Evolutionary conservation across 352 stramenopile species (phyloP).

Genomic region (Globisporangium polare): DNA sequence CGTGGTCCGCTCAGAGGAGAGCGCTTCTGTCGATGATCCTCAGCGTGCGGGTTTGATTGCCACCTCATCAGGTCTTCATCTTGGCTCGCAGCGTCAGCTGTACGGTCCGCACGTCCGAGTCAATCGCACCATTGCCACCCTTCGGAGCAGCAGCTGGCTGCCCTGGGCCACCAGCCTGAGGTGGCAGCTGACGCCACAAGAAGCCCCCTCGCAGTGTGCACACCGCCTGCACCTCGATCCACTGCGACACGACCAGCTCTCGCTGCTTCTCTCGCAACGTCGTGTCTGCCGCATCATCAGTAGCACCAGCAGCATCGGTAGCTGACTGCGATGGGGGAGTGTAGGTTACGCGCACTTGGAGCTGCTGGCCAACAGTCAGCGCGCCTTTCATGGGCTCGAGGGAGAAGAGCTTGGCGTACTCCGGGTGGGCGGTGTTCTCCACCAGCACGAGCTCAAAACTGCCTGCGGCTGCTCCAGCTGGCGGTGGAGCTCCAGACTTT

Average conservation of each 20-base stretch:
- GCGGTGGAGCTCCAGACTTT: neutral
- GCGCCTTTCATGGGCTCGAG: conserved; percentile 65
- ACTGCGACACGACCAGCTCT: conserved; percentile 31
- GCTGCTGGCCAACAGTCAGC: conserved; percentile 47
- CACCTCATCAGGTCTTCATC: conserved; percentile 2
- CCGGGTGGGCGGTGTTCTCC: conserved; percentile 31
- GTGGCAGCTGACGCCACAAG: conserved; percentile 27
- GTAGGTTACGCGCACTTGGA: conserved; percentile 56
- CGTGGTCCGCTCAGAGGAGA: too few species aligned
- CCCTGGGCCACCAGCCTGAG: neutral
- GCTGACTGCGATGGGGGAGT: conserved; percentile 14
- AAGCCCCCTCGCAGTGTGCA: conserved; percentile 37
- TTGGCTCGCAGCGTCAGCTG: conserved; percentile 10
- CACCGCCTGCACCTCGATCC: conserved; percentile 35
- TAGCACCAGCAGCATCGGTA: neutral
- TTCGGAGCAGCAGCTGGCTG: conserved; percentile 2
- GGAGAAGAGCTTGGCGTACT: conserved; percentile 51
- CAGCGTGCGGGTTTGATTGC: neutral
- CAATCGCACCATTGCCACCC: neutral
- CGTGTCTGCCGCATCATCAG: neutral
- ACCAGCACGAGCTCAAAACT: conserved; percentile 69
- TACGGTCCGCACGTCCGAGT: conserved; percentile 6
- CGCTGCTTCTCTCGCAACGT: conserved; percentile 15
- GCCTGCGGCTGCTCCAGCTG: conserved; percentile 14
- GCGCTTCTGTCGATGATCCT: neutral